phyloP scores from a whole-genome alignment of 371 early-diverging fungal genomes.

The Gilbertella persicaria region DNA sequence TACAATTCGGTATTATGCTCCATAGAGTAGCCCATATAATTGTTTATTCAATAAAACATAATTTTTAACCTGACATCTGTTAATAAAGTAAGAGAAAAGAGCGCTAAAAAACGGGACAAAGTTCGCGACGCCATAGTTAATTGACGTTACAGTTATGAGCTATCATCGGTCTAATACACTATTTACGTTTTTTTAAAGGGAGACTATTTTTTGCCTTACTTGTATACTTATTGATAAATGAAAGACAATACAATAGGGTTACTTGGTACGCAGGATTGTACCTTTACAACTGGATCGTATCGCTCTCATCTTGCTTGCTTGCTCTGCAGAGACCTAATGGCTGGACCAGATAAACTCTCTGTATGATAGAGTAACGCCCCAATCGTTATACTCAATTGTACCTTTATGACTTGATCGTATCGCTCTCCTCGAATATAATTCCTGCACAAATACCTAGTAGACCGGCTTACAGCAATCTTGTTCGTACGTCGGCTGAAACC shows the following conservation, averaged over 20 bases:
- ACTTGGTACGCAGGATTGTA: constrained; percentile 14
- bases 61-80: too few species aligned
- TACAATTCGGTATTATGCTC: too few species aligned
- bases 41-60: too few species aligned
- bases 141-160: too few species aligned
- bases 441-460: constrained; percentile 19
- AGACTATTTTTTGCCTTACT: constrained; percentile 1
- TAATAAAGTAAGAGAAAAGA: too few species aligned
- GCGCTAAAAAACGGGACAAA: too few species aligned
- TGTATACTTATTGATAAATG: neutral
- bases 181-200: neutral
- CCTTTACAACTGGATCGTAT: constrained; percentile 18
- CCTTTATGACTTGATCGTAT: constrained; percentile 21
- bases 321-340: constrained; percentile 19
- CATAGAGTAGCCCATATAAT: too few species aligned
- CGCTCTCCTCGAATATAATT: constrained; percentile 20
- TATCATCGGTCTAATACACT: too few species aligned
- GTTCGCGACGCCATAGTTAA: too few species aligned
- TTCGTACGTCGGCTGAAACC: constrained; percentile 18
- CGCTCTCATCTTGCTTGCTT: constrained; percentile 19
- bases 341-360: constrained; percentile 20
- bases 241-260: constrained; percentile 10
- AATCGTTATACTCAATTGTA: constrained; percentile 18
- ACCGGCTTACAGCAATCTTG: too few species aligned
- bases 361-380: constrained; percentile 19